Evolutionary conservation across 352 stramenopile genomes (phyloP).

Genomic region (Phytophthora crassamura): DNA sequence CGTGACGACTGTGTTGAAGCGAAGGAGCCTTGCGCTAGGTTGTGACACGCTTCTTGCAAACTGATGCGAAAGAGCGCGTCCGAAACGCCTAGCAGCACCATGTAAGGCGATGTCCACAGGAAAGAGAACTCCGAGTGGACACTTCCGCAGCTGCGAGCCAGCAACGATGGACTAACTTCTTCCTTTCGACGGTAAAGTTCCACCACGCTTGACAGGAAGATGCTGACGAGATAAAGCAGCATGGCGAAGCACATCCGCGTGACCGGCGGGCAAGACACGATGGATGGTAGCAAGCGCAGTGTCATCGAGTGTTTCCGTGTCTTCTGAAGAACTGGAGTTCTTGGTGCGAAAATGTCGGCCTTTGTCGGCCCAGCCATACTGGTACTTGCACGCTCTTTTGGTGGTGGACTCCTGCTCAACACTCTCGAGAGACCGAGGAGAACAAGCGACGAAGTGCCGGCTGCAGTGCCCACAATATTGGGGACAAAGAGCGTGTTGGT

Average conservation of each 20-base stretch:
- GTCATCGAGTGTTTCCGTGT: slow-evolving; percentile 7
- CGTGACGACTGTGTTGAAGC: slow-evolving; percentile 6
- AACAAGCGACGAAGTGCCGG: slow-evolving; percentile 29
- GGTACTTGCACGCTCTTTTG: background rate
- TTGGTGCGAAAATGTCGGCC: slow-evolving; percentile 6
- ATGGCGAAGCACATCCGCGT: slow-evolving; percentile 60
- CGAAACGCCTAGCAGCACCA: slow-evolving; percentile 58
- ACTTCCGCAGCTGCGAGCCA: slow-evolving; percentile 30
- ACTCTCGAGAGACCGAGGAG: slow-evolving; percentile 26
- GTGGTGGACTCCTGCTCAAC: background rate
- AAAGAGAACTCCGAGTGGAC: slow-evolving; percentile 55
- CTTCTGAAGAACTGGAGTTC: slow-evolving; percentile 7
- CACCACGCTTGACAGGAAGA: slow-evolving; percentile 80
- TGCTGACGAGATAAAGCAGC: slow-evolving; percentile 59
- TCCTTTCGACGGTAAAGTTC: slow-evolving; percentile 77
- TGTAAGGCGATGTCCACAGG: slow-evolving; percentile 62
- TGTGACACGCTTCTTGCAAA: slow-evolving; percentile 61
- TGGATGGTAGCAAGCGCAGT: slow-evolving; percentile 10
- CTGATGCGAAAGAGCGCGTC: slow-evolving; percentile 74
- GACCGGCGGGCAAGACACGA: slow-evolving; percentile 24
- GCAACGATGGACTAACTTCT: slow-evolving; percentile 13
- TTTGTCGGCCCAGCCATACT: slow-evolving; percentile 4
- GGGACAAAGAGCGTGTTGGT: slow-evolving; percentile 45
- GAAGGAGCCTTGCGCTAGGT: slow-evolving; percentile 33
- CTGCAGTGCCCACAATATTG: slow-evolving; percentile 44